Evolutionary conservation across 805 yeast genomes (phyloP).

Genomic region (Jamesozyma rosinii): DNA sequence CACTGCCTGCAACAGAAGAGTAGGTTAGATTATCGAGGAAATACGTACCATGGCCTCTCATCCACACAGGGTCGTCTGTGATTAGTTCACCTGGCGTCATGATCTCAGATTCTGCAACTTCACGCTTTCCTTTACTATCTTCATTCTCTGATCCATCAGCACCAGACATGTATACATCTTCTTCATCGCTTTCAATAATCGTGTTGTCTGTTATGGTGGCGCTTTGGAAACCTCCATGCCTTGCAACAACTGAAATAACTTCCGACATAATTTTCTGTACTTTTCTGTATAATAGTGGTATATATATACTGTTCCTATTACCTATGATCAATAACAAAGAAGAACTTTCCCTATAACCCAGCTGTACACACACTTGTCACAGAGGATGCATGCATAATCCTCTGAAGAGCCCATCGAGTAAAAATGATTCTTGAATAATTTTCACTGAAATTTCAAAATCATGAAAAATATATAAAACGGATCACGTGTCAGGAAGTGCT

Average conservation of each 20-base stretch:
- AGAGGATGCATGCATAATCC: too few species aligned
- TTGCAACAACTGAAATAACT: slow-evolving; percentile 23
- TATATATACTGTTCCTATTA: too few species aligned
- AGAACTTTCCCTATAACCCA: too few species aligned
- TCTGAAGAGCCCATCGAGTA: too few species aligned
- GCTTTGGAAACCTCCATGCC: slow-evolving; percentile 22
- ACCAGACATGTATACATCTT: slow-evolving; percentile 2
- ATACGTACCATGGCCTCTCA: slow-evolving; percentile 98
- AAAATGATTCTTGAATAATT: too few species aligned
- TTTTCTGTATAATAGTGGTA: too few species aligned
- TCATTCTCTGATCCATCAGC: slow-evolving; percentile 23
- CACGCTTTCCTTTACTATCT: slow-evolving; percentile 22
- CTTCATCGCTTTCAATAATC: slow-evolving; percentile 32
- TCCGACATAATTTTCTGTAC: slow-evolving; percentile 15
- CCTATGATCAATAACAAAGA: too few species aligned
- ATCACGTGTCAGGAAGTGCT: too few species aligned
- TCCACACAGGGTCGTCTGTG: slow-evolving; percentile 94
- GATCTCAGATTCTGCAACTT: slow-evolving; percentile 32
- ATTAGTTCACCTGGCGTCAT: slow-evolving; percentile 95
- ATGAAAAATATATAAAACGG: too few species aligned
- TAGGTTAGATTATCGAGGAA: slow-evolving; percentile 64
- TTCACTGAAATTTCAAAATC: too few species aligned
- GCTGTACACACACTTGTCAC: too few species aligned
- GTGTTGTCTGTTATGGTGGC: slow-evolving; percentile 25
- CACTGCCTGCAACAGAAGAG: slow-evolving; percentile 88